Evolutionary conservation across 768 basidiomycete genomes (phyloP).

Genomic region (Coprinellus aureogranulatus): DNA sequence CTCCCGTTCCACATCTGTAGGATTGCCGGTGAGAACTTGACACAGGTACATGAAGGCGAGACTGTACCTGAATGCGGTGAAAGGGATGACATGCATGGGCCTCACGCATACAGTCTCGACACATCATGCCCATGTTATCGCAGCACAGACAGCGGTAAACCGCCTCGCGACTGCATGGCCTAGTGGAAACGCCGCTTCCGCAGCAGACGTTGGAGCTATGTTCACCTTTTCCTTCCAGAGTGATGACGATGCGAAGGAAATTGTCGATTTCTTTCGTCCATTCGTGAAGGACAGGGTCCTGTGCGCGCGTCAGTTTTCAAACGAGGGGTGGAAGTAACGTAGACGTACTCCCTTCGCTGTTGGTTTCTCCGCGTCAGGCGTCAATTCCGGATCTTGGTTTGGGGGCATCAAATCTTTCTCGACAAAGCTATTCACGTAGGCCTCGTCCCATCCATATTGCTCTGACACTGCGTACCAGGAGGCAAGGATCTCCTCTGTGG

Average conservation of each 20-base stretch:
- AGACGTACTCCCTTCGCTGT: background rate
- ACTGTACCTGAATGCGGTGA: background rate
- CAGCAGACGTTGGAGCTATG: too few species aligned
- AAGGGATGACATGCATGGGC: background rate
- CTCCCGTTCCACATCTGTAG: background rate
- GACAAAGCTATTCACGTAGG: background rate
- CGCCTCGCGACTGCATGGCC: background rate
- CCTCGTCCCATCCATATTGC: background rate
- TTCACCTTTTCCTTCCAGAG: conserved; percentile 7
- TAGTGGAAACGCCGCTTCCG: too few species aligned
- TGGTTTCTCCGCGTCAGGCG: background rate
- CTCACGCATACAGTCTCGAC: background rate
- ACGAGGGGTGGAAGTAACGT: too few species aligned
- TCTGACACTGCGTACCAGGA: too few species aligned
- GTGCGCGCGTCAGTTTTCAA: background rate
- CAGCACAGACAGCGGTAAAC: background rate
- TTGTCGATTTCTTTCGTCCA: background rate
- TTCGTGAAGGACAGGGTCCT: background rate
- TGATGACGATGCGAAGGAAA: conserved; percentile 6
- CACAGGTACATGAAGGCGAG: too few species aligned
- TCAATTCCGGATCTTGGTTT: background rate
- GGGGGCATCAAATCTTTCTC: background rate
- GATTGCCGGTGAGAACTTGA: too few species aligned
- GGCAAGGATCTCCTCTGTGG: too few species aligned
- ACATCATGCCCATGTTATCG: background rate